Base-by-base conservation (phyloP, 768 basidiomycete genomes). In the Infundibulicybe gibba region DNA sequence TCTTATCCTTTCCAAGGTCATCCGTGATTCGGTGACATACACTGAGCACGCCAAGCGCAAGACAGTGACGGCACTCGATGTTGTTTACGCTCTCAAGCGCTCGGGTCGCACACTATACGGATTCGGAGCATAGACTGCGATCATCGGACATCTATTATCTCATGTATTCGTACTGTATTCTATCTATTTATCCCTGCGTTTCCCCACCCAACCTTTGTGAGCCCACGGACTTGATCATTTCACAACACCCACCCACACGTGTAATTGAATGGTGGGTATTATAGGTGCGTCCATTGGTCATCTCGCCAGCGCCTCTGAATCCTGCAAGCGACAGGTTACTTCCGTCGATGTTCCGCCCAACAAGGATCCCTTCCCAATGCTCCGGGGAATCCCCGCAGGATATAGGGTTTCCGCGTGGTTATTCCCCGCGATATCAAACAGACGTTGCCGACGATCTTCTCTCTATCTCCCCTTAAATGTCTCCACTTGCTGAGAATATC, bases 21-120 rank as follows among this genome's bases (percentile, higher is more conserved):
- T 95, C 62, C 89, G 93, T 57, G 94, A 95, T 65, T 94, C 92
- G 43, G 94, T 95, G 56, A 95, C 94, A 68, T 97, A 97, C 83
- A 97, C 94, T 48, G 94, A 97, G 69, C 93, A 95, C 69, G 93
- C 94, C 38, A 95, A 95, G 73, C 77, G 91, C 64, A 91, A 90
- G 71, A 94, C 92, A 17, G 93, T 95, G 42, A 95, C 94, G 40
- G 92, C 94, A 1, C 87, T 97, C 53, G 94, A 97, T 61, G 94
- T 90, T 31, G 88, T 90, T 3, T 91, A 90, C 54, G 88, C 89
- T 4, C 79, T 90, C 33, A 90, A 90, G 69, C 85, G 88, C 21
- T 88, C 85, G 38, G 88, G 87, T 20, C 84, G 91, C 56, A 94
- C 91, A 14, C 82, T 95, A 20, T 95, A 94, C 64, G 93, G 91